These are phyloP conservation scores for Aspergillus ruber DNA, from an alignment of 2,329 filamentous ascomycete genomes.

Conservation along the genomic window DNA sequence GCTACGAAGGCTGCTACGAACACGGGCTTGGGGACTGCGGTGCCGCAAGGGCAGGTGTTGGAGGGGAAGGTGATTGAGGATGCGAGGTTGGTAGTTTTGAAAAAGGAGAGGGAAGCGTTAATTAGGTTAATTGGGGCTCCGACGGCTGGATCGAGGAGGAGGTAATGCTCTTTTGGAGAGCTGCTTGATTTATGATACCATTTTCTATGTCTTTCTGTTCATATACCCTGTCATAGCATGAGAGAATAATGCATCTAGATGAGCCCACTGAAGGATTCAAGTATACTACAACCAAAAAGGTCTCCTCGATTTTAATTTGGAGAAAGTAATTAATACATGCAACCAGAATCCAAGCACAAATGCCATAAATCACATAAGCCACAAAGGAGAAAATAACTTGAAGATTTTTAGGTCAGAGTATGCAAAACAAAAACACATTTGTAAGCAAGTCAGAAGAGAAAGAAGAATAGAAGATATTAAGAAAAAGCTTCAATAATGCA, in stretches of 20 bases:
- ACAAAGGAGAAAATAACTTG: constrained; percentile 8
- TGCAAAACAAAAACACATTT: not conserved
- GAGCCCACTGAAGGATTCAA: too few species aligned
- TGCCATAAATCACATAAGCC: not conserved
- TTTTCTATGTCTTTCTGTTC: not conserved
- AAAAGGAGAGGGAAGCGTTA: constrained; percentile 62
- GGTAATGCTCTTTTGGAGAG: constrained; percentile 9
- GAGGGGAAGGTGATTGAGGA: constrained; percentile 59
- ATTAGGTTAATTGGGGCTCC: constrained; percentile 52
- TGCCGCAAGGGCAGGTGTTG: constrained; percentile 10
- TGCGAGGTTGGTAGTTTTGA: constrained; percentile 57
- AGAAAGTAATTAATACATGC: constrained; percentile 1
- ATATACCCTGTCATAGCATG: constrained; percentile 1
- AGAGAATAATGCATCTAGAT: not conserved
- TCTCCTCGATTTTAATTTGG: not conserved
- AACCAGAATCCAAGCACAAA: not conserved
- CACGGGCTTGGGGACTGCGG: constrained; percentile 12
- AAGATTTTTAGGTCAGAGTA: constrained; percentile 1
- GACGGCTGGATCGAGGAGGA: constrained; percentile 21
- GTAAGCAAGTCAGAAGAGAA: constrained; percentile 4
- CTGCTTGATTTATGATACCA: not conserved
- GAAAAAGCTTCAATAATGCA: constrained; percentile 4
- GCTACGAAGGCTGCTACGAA: constrained; percentile 12
- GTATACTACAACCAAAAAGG: too few species aligned
- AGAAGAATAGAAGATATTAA: constrained; percentile 11